A percentile compares a stretch with the other conserved stretches of the same genome.
Conservation (phyloP, 345 rosid species). For the Populus pruinosa region DNA sequence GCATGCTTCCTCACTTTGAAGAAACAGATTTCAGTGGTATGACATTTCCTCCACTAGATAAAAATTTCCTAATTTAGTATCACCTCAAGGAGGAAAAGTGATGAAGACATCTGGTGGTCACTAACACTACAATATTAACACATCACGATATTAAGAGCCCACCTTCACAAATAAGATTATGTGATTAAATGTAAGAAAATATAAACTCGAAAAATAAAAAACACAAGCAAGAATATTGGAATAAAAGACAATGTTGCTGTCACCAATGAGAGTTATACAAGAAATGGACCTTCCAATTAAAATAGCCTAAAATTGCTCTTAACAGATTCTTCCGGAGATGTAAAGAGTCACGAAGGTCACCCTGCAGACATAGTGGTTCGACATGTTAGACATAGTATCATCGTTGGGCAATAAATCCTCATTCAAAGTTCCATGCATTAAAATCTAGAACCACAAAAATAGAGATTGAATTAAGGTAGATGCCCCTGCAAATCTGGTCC, state of each 20-base stretch:
- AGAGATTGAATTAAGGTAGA: neutral
- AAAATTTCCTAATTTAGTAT: too few relatives aligned
- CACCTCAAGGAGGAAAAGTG: too few relatives aligned
- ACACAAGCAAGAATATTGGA: neutral
- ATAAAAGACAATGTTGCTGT: neutral
- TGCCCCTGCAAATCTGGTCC: neutral
- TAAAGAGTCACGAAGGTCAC: constrained; percentile 65
- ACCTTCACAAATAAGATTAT: too few relatives aligned
- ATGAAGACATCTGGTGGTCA: too few relatives aligned
- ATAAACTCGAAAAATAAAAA: neutral
- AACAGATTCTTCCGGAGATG: constrained; percentile 75
- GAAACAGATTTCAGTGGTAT: too few relatives aligned
- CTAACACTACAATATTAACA: too few relatives aligned
- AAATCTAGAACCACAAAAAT: neutral
- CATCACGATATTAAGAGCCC: too few relatives aligned
- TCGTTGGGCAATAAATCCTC: neutral
- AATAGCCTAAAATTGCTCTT: constrained; percentile 49
- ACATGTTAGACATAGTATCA: neutral
- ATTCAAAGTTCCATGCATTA: neutral
- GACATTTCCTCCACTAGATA: too few relatives aligned
- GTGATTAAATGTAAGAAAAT: too few relatives aligned
- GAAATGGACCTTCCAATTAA: constrained; percentile 64
- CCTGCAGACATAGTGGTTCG: constrained; percentile 44
- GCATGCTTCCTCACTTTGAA: too few relatives aligned
- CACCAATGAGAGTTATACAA: neutral